A percentile compares a stretch with the other conserved stretches of the same genome.
Evolutionary conservation across 208 protist species (phyloP).

Genomic region (Leishmania braziliensis): DNA sequence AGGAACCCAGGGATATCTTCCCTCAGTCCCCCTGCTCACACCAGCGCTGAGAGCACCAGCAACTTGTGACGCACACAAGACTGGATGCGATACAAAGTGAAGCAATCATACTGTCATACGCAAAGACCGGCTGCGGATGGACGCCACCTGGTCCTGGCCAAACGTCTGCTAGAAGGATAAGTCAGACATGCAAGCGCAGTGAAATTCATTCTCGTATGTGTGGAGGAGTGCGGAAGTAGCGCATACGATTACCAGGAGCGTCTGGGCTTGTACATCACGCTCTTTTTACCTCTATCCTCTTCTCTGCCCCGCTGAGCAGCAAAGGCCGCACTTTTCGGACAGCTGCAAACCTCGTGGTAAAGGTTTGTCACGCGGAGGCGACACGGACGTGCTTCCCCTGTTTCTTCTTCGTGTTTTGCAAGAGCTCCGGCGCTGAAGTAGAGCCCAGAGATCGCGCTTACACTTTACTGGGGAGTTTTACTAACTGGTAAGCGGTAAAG

Average conservation of each 20-base stretch:
- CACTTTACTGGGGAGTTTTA: too few species aligned
- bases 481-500: too few species aligned
- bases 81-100: too few species aligned
- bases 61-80: too few species aligned
- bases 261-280: background rate
- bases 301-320: background rate
- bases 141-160: background rate
- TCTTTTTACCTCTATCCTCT: background rate
- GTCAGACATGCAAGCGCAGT: background rate
- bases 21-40: too few species aligned
- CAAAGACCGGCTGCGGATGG: background rate
- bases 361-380: background rate
- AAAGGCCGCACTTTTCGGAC: background rate
- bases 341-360: background rate
- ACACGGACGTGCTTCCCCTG: too few species aligned
- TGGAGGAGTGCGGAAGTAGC: background rate
- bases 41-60: too few species aligned
- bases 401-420: too few species aligned
- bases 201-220: background rate
- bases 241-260: background rate
- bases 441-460: too few species aligned
- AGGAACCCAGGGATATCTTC: too few species aligned
- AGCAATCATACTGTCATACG: background rate
- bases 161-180: background rate
- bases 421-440: too few species aligned